Conservation (phyloP, 1,284 basidiomycete species). For the Stygiomarasmius scandens region DNA sequence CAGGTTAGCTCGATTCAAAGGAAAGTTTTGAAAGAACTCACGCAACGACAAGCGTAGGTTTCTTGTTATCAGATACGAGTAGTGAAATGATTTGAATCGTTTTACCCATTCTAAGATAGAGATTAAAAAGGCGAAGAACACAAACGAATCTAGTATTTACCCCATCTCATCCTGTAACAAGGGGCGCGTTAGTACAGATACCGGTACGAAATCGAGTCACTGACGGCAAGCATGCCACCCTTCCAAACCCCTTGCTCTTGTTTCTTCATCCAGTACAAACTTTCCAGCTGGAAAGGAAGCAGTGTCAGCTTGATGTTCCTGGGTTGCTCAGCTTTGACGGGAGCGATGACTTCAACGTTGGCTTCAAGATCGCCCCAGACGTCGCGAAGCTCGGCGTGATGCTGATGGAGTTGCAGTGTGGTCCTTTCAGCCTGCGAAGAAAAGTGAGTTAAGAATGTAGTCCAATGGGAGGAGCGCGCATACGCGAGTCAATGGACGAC, state of each 20-base stretch:
- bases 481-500: slow-evolving; percentile 73
- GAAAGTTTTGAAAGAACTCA: slow-evolving; percentile 41
- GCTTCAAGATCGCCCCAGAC: slow-evolving; percentile 89
- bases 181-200: slow-evolving; percentile 11
- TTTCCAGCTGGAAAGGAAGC: slow-evolving; percentile 88
- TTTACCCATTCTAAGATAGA: slow-evolving; percentile 85
- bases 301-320: slow-evolving; percentile 73
- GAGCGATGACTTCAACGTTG: slow-evolving; percentile 64
- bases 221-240: slow-evolving; percentile 91
- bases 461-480: slow-evolving; percentile 17
- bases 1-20: slow-evolving; percentile 7
- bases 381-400: slow-evolving; percentile 79
- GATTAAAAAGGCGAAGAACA: slow-evolving; percentile 8
- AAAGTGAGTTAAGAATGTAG: slow-evolving; percentile 1
- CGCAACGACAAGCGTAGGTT: slow-evolving; percentile 92
- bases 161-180: slow-evolving; percentile 83
- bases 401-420: slow-evolving; percentile 60
- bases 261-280: slow-evolving; percentile 93
- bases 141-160: slow-evolving; percentile 41
- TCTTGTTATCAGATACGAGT: slow-evolving; percentile 76
- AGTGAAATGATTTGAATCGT: slow-evolving; percentile 97
- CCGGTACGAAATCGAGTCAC: slow-evolving; percentile 27
- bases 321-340: slow-evolving; percentile 80
- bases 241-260: slow-evolving; percentile 90
- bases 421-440: slow-evolving; percentile 72